Evolutionary conservation across 106 monocot species (phyloP).

Genomic region (Allium cepa): DNA sequence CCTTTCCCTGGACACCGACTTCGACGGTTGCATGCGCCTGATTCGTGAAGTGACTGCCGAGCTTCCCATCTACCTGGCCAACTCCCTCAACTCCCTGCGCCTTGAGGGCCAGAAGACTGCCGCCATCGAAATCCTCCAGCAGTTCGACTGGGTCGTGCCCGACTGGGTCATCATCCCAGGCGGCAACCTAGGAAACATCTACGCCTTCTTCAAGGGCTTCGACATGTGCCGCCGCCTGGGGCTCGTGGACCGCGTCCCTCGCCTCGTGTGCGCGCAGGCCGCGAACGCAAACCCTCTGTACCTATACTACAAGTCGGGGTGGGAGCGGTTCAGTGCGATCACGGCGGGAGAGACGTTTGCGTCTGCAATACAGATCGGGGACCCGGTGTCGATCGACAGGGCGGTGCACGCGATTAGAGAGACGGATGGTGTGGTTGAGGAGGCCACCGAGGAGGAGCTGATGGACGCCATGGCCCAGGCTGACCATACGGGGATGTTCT

Average conservation of each 20-base stretch:
- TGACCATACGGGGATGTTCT: conserved; percentile 85
- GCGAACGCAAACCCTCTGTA: conserved; percentile 92
- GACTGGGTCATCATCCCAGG: conserved; percentile 96
- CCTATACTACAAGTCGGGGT: conserved; percentile 67
- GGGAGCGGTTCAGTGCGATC: conserved; percentile 60
- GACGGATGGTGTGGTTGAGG: conserved; percentile 86
- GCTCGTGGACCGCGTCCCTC: conserved; percentile 68
- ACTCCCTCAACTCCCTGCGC: conserved; percentile 87
- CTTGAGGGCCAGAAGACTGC: conserved; percentile 97
- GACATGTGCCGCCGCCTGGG: conserved; percentile 88
- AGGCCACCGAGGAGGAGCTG: conserved; percentile 94
- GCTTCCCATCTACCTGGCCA: conserved; percentile 91
- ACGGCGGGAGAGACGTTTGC: conserved; percentile 67
- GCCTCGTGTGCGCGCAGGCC: conserved; percentile 87
- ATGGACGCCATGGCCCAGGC: conserved; percentile 89
- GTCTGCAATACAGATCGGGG: conserved; percentile 92
- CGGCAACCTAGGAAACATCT: conserved; percentile 90
- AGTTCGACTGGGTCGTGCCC: conserved; percentile 96
- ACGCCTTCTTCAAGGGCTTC: conserved; percentile 94
- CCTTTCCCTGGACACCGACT: conserved; percentile 83
- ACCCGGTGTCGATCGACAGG: conserved; percentile 83
- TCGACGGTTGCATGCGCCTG: conserved; percentile 95
- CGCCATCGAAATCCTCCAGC: conserved; percentile 92
- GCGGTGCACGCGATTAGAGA: conserved; percentile 59
- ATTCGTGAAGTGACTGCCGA: conserved; percentile 92